Evolutionary conservation across 2,329 filamentous ascomycete species (phyloP).

Genomic region (Orbilia quercus): DNA sequence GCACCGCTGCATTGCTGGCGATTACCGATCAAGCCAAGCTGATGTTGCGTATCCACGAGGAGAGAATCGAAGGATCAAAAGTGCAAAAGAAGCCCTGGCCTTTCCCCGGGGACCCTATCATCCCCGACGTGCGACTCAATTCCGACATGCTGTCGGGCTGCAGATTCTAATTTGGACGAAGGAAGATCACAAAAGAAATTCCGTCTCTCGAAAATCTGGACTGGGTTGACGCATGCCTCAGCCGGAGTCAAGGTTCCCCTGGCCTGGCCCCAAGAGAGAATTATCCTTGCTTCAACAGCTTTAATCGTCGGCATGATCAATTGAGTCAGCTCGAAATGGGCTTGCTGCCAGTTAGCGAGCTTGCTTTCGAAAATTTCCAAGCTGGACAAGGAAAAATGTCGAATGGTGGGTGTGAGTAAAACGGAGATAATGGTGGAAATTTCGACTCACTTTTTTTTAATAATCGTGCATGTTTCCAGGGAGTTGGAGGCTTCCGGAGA

Average conservation of each 20-base stretch:
- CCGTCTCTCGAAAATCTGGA: background rate
- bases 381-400: background rate
- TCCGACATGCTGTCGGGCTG: constrained; percentile 1
- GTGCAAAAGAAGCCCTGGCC: constrained; percentile 9
- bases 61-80: background rate
- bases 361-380: background rate
- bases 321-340: constrained; percentile 22
- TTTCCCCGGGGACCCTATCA: background rate
- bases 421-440: constrained; percentile 8
- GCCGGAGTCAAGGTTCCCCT: constrained; percentile 4
- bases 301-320: constrained; percentile 8
- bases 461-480: background rate
- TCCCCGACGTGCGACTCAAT: constrained; percentile 14
- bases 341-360: constrained; percentile 19
- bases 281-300: constrained; percentile 6
- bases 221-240: background rate
- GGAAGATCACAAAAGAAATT: too few relatives aligned
- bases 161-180: background rate
- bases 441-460: background rate
- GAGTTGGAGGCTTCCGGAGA: background rate
- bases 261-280: background rate
- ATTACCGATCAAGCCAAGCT: background rate
- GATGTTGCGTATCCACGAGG: background rate
- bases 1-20: too few relatives aligned
- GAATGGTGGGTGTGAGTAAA: constrained; percentile 9